phyloP scores from a whole-genome alignment of 805 yeast genomes.

The Grigorovia yakushimaensis region DNA sequence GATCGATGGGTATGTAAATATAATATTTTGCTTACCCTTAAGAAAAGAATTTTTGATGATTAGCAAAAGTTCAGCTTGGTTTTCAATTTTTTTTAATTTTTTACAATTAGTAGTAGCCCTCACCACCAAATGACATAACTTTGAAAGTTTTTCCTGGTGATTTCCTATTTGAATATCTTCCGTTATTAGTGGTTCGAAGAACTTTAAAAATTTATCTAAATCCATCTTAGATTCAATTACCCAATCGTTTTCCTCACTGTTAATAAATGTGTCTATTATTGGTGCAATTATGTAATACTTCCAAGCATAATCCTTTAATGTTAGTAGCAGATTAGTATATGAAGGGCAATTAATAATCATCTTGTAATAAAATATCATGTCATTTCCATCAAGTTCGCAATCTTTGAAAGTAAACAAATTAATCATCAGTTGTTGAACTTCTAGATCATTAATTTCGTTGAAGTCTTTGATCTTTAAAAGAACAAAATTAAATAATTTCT shows the following conservation, averaged over 20 bases:
- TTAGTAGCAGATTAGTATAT: slow-evolving; percentile 14
- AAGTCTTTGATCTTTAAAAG: slow-evolving; percentile 31
- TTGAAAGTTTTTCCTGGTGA: slow-evolving; percentile 55
- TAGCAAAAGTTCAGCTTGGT: slow-evolving; percentile 32
- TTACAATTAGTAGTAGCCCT: slow-evolving; percentile 13
- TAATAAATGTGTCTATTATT: background rate
- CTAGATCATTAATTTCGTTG: slow-evolving; percentile 10
- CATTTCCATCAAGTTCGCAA: background rate
- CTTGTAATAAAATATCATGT: slow-evolving; percentile 8
- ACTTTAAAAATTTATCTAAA: slow-evolving; percentile 14
- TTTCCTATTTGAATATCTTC: background rate
- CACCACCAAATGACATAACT: slow-evolving; percentile 55
- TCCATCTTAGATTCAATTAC: slow-evolving; percentile 14
- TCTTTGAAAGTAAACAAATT: slow-evolving; percentile 14
- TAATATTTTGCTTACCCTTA: slow-evolving; percentile 42
- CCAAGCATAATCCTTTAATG: background rate
- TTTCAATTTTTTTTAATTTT: slow-evolving; percentile 11
- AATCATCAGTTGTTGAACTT: slow-evolving; percentile 13
- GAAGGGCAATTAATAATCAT: slow-evolving; percentile 18
- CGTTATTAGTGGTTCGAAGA: slow-evolving; percentile 17
- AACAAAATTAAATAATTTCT: slow-evolving; percentile 51
- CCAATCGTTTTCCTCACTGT: background rate
- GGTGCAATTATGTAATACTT: background rate
- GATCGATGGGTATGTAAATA: slow-evolving; percentile 68
- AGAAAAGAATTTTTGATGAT: slow-evolving; percentile 18